Conservation (phyloP, 2,329 filamentous ascomycete genomes). For the Alternaria hordeiaustralica region DNA sequence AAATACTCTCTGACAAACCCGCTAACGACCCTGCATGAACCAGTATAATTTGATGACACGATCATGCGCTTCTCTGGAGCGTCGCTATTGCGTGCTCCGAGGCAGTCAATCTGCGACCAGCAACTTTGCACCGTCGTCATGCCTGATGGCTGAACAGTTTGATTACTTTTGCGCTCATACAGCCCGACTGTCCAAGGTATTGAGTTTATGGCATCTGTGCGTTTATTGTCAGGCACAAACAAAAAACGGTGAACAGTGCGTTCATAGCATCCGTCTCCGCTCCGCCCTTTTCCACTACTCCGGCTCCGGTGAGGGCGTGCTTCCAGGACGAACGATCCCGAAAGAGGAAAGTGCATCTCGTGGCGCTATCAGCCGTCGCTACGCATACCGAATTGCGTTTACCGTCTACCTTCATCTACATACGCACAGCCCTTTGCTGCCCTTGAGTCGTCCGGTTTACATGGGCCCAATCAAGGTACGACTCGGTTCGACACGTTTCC, state of each 20-base stretch:
- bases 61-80: slow-evolving; percentile 14
- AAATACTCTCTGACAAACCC: slow-evolving; percentile 39
- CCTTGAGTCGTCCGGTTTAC: slow-evolving; percentile 14
- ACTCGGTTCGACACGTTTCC: slow-evolving; percentile 20
- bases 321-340: slow-evolving; percentile 18
- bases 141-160: background rate
- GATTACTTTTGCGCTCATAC: background rate
- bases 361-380: slow-evolving; percentile 26
- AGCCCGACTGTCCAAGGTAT: background rate
- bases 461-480: slow-evolving; percentile 14
- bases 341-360: slow-evolving; percentile 11
- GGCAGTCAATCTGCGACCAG: background rate
- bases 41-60: slow-evolving; percentile 19
- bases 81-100: background rate
- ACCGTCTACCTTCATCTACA: slow-evolving; percentile 10
- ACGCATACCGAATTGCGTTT: slow-evolving; percentile 14
- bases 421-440: slow-evolving; percentile 30
- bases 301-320: slow-evolving; percentile 9
- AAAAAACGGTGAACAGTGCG: slow-evolving; percentile 9
- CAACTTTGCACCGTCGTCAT: background rate
- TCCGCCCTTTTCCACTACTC: slow-evolving; percentile 13
- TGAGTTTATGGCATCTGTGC: background rate
- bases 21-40: slow-evolving; percentile 10
- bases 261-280: slow-evolving; percentile 16
- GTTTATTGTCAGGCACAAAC: slow-evolving; percentile 5